Evolutionary conservation across 352 stramenopile species (phyloP), one percentile per base, ranked within the genome.

Genomic region (Globisporangium nagaii): DNA sequence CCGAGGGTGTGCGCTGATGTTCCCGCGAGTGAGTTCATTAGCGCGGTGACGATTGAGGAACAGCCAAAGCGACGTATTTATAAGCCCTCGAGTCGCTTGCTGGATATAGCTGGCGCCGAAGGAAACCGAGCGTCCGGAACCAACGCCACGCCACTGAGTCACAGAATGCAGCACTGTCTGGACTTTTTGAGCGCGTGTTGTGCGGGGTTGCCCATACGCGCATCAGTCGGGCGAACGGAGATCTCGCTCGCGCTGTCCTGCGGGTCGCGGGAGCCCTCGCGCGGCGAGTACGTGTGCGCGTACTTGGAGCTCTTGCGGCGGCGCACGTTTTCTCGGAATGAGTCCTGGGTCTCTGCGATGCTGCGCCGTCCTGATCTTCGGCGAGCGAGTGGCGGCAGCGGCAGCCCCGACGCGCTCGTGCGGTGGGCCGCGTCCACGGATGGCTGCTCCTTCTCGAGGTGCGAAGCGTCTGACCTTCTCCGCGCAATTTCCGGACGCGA

Each of bases 321-420:
- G 4, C 50, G 50, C 24, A 25, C 30, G 30, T 48, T 37, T n/a
- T 46, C 50, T 27, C 50, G 50, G 28, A 56, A 56, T 12, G 50
- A 49, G 20, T 56, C 50, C 37, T 56, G 36, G 0, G 50, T 24
- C 6, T 56, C 37, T 4, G n/a, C 39, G 36, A 56, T 56, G 15
- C 25, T 56, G 4, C 50, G 39, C 10, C 20, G 50, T 5, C 15
- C n/a, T 0, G 50, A 41, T 3, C 6, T 9, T n/a, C 27, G 5
- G 4, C 20, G 19, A 1, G 17, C 7, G 10, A 22, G 1, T 5
- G 32, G 25, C 1, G 34, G 24, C 6, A 22, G 19, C n/a, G 25
- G 19, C 40, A 27, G 13, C 30, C 4, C 13, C 28, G 44, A 28
- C 4, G 27, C n/a, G 44, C 19, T 53, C 19, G 4, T 30, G 17